phyloP scores from a whole-genome alignment of 1,284 basidiomycete species.

The Phylloporus sp. region DNA sequence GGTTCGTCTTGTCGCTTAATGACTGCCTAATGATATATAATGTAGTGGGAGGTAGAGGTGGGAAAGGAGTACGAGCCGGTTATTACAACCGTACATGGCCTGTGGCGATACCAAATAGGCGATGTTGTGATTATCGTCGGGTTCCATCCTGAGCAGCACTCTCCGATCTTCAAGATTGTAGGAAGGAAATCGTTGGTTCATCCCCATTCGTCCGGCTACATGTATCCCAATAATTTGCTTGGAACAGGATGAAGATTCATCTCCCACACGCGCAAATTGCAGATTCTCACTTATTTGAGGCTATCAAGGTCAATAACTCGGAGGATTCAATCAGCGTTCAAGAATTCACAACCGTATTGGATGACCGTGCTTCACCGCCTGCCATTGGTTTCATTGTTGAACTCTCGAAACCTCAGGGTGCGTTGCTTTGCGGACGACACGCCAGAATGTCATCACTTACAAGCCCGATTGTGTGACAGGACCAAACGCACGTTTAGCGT shows the following conservation, averaged over 20 bases:
- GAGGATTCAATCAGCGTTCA: constrained; percentile 14
- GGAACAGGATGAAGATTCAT: constrained; percentile 21
- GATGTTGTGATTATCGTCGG: constrained; percentile 31
- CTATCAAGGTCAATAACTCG: neutral
- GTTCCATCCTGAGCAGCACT: constrained; percentile 12
- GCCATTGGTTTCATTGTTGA: constrained; percentile 33
- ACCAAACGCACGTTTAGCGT: constrained; percentile 4
- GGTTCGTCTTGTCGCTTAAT: neutral
- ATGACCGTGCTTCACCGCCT: constrained; percentile 15
- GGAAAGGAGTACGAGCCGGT: neutral
- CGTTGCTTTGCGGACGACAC: neutral
- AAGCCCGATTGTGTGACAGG: constrained; percentile 9
- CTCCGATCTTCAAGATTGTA: constrained; percentile 22
- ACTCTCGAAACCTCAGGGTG: constrained; percentile 16
- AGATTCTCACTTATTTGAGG: constrained; percentile 18
- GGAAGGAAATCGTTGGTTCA: constrained; percentile 18
- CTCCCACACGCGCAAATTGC: constrained; percentile 11
- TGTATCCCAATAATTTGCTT: neutral
- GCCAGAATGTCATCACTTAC: neutral
- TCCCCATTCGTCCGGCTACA: no score
- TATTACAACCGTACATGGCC: constrained; percentile 18
- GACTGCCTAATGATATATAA: neutral
- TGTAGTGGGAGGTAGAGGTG: neutral
- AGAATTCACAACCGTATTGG: constrained; percentile 26
- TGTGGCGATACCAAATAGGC: constrained; percentile 36